phyloP scores from a whole-genome alignment of 2,329 filamentous ascomycete species.

The Talaromyces islandicus region DNA sequence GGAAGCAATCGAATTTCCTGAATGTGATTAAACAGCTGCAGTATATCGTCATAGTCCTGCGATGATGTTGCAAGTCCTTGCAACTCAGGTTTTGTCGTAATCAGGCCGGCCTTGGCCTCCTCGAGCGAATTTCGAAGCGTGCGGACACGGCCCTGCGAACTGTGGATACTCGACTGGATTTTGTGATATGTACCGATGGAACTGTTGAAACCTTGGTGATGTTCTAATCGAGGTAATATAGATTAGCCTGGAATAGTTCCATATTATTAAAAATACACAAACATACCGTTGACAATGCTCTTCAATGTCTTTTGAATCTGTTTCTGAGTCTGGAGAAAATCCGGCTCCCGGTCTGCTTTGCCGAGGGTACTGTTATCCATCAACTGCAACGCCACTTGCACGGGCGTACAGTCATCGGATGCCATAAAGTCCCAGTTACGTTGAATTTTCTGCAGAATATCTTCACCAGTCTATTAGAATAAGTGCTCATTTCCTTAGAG shows the following conservation, averaged over 20 bases:
- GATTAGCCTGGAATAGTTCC: not conserved
- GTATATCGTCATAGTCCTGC: constrained; percentile 81
- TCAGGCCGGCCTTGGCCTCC: constrained; percentile 72
- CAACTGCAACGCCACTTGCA: constrained; percentile 89
- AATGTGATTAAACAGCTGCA: constrained; percentile 75
- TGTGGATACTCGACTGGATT: constrained; percentile 88
- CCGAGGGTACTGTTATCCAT: constrained; percentile 92
- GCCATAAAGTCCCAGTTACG: constrained; percentile 90
- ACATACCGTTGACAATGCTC: constrained; percentile 73
- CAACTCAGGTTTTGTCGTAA: constrained; percentile 81
- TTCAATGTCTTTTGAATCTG: constrained; percentile 92
- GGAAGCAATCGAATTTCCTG: constrained; percentile 86
- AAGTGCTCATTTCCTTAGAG: not conserved
- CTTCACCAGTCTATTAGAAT: constrained; percentile 21
- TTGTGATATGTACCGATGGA: constrained; percentile 99
- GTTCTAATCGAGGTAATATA: constrained; percentile 50
- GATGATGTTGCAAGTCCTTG: constrained; percentile 83
- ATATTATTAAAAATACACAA: not conserved
- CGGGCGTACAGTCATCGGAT: constrained; percentile 78
- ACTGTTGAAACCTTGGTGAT: constrained; percentile 98
- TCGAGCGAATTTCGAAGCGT: constrained; percentile 76
- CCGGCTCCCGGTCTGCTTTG: constrained; percentile 77
- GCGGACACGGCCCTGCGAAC: constrained; percentile 79
- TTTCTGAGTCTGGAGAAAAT: constrained; percentile 76
- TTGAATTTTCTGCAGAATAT: constrained; percentile 75